Evolutionary conservation across 225 moss, liverwort and hornwort species (phyloP).

Genomic region (Asterella californica): DNA sequence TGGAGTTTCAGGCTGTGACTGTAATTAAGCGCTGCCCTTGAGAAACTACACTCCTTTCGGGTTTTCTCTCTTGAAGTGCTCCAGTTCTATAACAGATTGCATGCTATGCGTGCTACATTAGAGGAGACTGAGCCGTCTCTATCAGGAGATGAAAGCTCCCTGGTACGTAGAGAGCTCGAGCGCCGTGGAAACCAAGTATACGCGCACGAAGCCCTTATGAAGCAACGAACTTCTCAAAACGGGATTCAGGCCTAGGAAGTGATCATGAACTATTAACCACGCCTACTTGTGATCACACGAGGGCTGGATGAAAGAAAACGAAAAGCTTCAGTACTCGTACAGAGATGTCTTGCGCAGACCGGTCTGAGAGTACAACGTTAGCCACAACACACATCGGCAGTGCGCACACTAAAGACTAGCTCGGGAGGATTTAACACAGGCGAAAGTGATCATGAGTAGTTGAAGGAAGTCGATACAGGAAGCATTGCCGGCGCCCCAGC

Average conservation of each 20-base stretch:
- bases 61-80: not conserved
- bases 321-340: no score
- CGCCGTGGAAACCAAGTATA: not conserved
- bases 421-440: no score
- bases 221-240: not conserved
- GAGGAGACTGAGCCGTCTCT: not conserved
- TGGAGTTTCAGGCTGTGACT: not conserved
- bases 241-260: not conserved
- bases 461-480: no score
- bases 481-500: not conserved
- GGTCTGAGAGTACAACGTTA: no score
- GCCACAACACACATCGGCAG: no score
- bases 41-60: not conserved
- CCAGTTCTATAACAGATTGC: not conserved
- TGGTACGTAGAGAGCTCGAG: not conserved
- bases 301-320: no score
- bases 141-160: not conserved
- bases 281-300: not conserved
- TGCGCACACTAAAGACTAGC: no score
- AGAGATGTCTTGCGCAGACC: no score
- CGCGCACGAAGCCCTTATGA: not conserved
- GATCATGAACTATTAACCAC: not conserved
- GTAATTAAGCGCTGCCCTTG: not conserved
- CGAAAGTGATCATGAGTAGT: no score
- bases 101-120: not conserved